Evolutionary conservation across 83 land plant genomes (phyloP).

Genomic region (Thuja plicata): DNA sequence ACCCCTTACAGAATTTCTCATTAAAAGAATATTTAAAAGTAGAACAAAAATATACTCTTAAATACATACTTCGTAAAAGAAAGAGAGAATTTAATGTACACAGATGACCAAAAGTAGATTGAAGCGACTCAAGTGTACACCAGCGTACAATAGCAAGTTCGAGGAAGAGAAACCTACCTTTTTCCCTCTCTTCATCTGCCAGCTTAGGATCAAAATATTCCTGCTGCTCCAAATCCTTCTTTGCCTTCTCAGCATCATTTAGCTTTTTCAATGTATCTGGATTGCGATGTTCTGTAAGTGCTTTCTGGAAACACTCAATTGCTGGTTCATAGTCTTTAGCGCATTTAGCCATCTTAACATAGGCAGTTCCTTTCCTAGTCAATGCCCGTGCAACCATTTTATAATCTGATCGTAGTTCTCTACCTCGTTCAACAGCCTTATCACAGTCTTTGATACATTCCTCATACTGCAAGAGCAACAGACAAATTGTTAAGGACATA

Average conservation of each 20-base stretch:
- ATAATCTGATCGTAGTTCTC: constrained; percentile 86
- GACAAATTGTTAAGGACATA: not conserved
- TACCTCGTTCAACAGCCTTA: constrained; percentile 92
- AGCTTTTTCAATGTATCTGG: constrained; percentile 95
- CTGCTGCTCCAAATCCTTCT: constrained; percentile 94
- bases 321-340: constrained; percentile 91
- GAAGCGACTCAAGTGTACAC: too few species aligned
- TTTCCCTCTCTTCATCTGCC: constrained; percentile 95
- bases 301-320: constrained; percentile 94
- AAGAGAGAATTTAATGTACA: too few species aligned
- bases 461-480: constrained; percentile 61
- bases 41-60: too few species aligned
- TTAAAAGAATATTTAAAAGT: too few species aligned
- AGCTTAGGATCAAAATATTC: constrained; percentile 87
- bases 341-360: constrained; percentile 76
- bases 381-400: constrained; percentile 94
- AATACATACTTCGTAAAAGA: too few species aligned
- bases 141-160: not conserved
- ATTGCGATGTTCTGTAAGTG: constrained; percentile 94
- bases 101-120: too few species aligned
- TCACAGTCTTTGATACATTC: constrained; percentile 94
- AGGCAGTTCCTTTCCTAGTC: constrained; percentile 96
- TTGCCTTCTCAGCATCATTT: constrained; percentile 93
- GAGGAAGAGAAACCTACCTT: constrained; percentile 44
- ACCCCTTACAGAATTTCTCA: not conserved